Conservation (phyloP, 257 asterid genomes). For the Solanum okadae region DNA sequence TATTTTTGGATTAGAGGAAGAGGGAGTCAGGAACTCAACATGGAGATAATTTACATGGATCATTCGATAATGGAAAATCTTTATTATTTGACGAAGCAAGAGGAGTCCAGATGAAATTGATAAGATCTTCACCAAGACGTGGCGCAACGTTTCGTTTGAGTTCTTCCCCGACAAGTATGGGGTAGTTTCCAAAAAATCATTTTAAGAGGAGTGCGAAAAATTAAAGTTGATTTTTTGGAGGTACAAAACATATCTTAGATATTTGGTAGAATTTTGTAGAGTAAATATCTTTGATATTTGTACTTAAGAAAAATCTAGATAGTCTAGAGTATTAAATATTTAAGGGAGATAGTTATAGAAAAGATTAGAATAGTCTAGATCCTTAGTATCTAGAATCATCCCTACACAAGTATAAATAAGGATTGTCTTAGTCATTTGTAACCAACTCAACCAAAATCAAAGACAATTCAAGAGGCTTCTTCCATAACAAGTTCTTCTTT, state of each 20-base stretch:
- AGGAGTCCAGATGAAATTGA: background rate
- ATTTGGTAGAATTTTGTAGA: too few species aligned
- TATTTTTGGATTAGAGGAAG: background rate
- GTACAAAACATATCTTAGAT: too few species aligned
- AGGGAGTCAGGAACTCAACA: background rate
- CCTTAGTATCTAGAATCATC: background rate
- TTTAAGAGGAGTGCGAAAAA: too few species aligned
- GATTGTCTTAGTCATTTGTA: background rate
- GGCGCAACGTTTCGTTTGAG: too few species aligned
- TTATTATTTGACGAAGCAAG: background rate
- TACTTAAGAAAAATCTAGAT: too few species aligned
- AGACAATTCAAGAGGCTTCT: background rate
- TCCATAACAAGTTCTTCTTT: background rate
- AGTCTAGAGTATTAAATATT: background rate
- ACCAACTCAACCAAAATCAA: background rate
- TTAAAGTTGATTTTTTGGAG: fast-evolving
- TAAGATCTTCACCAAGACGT: background rate
- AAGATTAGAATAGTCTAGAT: too few species aligned
- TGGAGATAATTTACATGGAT: too few species aligned
- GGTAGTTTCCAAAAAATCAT: background rate
- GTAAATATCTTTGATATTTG: background rate
- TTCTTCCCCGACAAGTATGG: background rate
- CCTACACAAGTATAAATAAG: too few species aligned
- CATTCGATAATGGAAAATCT: background rate
- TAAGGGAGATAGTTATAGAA: too few species aligned